phyloP scores from a whole-genome alignment of 768 basidiomycete species.

The Trametes maxima region DNA sequence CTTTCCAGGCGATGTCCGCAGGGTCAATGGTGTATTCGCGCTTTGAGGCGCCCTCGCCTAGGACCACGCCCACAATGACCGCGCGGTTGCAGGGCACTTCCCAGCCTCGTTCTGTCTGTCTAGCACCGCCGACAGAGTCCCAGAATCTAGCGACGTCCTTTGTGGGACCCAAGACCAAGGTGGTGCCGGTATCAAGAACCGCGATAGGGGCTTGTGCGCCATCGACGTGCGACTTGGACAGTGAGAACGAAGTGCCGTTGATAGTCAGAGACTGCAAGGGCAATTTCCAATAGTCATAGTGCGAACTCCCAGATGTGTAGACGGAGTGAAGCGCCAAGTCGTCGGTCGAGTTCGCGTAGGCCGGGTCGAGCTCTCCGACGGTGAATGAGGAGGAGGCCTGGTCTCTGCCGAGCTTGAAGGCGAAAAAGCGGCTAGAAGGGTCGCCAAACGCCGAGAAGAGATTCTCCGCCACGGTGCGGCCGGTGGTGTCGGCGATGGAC shows the following conservation, averaged over 20 bases:
- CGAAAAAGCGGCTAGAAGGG: constrained; percentile 45
- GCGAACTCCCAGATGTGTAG: constrained; percentile 31
- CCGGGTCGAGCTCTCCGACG: constrained; percentile 50
- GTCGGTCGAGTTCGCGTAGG: constrained; percentile 34
- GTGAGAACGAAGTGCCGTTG: constrained; percentile 41
- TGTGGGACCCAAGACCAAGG: constrained; percentile 55
- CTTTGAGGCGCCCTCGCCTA: constrained; percentile 40
- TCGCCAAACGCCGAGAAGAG: constrained; percentile 46
- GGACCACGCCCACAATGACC: constrained; percentile 47
- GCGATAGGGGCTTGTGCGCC: constrained; percentile 49
- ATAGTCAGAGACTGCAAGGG: constrained; percentile 49
- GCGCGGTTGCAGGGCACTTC: constrained; percentile 52
- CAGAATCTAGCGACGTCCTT: constrained; percentile 57
- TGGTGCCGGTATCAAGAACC: constrained; percentile 66
- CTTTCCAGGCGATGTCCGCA: constrained; percentile 53
- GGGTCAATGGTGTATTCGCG: constrained; percentile 52
- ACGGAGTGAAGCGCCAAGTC: constrained; percentile 44
- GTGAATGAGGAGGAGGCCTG: constrained; percentile 48
- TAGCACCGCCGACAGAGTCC: constrained; percentile 46
- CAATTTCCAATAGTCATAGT: constrained; percentile 63
- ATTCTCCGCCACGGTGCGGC: constrained; percentile 50
- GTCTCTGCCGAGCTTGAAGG: constrained; percentile 49
- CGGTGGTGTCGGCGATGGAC: constrained; percentile 46
- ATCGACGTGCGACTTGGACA: constrained; percentile 49
- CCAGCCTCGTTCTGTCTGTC: constrained; percentile 46